Evolutionary conservation across 2,329 filamentous ascomycete species (phyloP).

Genomic region (Neonectria magnoliae): DNA sequence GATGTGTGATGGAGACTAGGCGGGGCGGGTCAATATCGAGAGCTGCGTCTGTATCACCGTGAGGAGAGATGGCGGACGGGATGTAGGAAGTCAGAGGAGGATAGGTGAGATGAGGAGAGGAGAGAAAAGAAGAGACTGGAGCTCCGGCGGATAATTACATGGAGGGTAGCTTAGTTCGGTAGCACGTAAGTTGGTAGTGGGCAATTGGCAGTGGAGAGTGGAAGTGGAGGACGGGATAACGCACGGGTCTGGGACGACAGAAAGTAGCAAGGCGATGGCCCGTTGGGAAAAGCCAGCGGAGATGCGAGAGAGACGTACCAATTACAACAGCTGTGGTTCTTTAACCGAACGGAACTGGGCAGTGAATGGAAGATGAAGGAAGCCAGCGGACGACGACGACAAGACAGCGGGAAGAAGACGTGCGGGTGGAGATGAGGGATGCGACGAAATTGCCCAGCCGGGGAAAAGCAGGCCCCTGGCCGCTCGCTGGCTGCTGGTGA

Average conservation of each 20-base stretch:
- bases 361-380: constrained; percentile 26
- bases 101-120: constrained; percentile 6
- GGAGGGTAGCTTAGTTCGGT: constrained; percentile 8
- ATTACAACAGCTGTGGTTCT: not conserved
- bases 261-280: constrained; percentile 7
- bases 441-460: constrained; percentile 36
- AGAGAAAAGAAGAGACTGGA: constrained; percentile 21
- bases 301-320: constrained; percentile 7
- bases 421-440: constrained; percentile 37
- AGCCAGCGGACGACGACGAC: constrained; percentile 3
- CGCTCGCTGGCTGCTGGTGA: constrained; percentile 33
- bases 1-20: constrained; percentile 7
- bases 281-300: constrained; percentile 18
- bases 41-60: not conserved
- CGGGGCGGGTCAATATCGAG: constrained; percentile 16
- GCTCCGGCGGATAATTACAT: constrained; percentile 5
- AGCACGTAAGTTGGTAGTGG: not conserved
- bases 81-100: not conserved
- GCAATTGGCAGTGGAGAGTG: not conserved
- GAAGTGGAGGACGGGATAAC: constrained; percentile 18
- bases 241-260: constrained; percentile 1
- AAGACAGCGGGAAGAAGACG: constrained; percentile 21
- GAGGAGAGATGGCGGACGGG: constrained; percentile 10
- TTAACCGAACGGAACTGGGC: not conserved
- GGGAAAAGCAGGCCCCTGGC: constrained; percentile 32